Evolutionary conservation across 2,329 filamentous ascomycete genomes (phyloP).

Genomic region (Mollisia scopiformis): DNA sequence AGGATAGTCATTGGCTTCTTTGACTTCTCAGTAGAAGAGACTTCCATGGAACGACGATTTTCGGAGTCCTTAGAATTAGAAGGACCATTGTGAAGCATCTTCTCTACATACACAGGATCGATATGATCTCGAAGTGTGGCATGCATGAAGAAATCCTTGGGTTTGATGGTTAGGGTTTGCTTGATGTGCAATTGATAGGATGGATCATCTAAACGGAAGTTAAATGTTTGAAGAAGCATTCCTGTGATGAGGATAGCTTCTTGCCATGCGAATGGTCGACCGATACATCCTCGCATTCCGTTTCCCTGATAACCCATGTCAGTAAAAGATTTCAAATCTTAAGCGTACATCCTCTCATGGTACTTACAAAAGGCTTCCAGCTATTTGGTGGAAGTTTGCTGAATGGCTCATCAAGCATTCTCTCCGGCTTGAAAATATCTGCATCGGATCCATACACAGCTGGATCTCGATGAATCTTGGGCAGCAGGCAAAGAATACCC

Average conservation of each 20-base stretch:
- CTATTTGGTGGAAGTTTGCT: constrained; percentile 62
- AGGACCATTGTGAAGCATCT: constrained; percentile 32
- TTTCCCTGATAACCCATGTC: constrained; percentile 46
- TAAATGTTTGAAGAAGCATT: constrained; percentile 71
- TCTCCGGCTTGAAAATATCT: constrained; percentile 67
- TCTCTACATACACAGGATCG: constrained; percentile 46
- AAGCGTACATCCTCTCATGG: not conserved
- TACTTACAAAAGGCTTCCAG: constrained; percentile 69
- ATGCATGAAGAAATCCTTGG: constrained; percentile 64
- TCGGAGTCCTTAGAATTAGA: not conserved
- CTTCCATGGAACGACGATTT: not conserved
- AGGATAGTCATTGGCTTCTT: constrained; percentile 56
- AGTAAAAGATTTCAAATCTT: not conserved
- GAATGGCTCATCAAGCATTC: constrained; percentile 73
- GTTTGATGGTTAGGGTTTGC: constrained; percentile 64
- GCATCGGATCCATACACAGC: constrained; percentile 68
- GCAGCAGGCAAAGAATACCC: constrained; percentile 51
- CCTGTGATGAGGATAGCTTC: constrained; percentile 66
- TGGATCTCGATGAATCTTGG: constrained; percentile 62
- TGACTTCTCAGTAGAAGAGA: not conserved
- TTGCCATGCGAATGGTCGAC: constrained; percentile 75
- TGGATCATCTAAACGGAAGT: constrained; percentile 65
- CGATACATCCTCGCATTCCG: constrained; percentile 72
- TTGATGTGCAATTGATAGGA: constrained; percentile 59
- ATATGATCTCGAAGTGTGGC: constrained; percentile 55